phyloP scores from a whole-genome alignment of 2,329 filamentous ascomycete species.

The Cladosporium austrohemisphaericum region DNA sequence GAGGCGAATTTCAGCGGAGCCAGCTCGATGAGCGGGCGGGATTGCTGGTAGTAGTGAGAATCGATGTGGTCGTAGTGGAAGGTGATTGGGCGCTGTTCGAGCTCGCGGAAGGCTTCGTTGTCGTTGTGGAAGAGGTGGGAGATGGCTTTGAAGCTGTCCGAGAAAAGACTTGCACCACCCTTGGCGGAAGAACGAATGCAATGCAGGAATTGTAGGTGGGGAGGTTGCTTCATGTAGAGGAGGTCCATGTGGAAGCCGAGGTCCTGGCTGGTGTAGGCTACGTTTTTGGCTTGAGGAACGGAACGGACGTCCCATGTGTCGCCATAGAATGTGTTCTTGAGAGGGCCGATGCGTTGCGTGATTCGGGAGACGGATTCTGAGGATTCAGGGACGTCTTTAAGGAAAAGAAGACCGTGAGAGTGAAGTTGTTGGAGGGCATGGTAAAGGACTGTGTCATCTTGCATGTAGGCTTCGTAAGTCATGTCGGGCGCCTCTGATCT shows the following conservation, averaged over 20 bases:
- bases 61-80: slow-evolving; percentile 43
- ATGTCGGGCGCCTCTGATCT: slow-evolving; percentile 54
- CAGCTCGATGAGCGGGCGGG: slow-evolving; percentile 26
- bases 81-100: slow-evolving; percentile 34
- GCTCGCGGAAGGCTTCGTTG: slow-evolving; percentile 16
- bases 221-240: slow-evolving; percentile 76
- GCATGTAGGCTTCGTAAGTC: slow-evolving; percentile 69
- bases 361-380: slow-evolving; percentile 57
- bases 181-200: slow-evolving; percentile 75
- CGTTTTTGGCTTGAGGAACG: slow-evolving; percentile 79
- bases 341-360: slow-evolving; percentile 66
- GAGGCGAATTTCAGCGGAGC: slow-evolving; percentile 1
- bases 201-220: slow-evolving; percentile 82
- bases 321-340: slow-evolving; percentile 89
- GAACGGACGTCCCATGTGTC: slow-evolving; percentile 84
- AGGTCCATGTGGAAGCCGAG: slow-evolving; percentile 92
- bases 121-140: slow-evolving; percentile 26
- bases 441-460: slow-evolving; percentile 54
- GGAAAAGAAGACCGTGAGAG: slow-evolving; percentile 69
- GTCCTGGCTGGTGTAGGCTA: slow-evolving; percentile 77
- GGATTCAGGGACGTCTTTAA: slow-evolving; percentile 66
- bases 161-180: slow-evolving; percentile 84
- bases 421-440: slow-evolving; percentile 60
- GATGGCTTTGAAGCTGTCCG: slow-evolving; percentile 66
- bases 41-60: slow-evolving; percentile 46